Percentiles rank a stretch among this genome's conserved stretches.
These are phyloP conservation scores for Zancudomyces culisetae DNA, from an alignment of 371 early-diverging fungal genomes.

Conservation along the genomic window DNA sequence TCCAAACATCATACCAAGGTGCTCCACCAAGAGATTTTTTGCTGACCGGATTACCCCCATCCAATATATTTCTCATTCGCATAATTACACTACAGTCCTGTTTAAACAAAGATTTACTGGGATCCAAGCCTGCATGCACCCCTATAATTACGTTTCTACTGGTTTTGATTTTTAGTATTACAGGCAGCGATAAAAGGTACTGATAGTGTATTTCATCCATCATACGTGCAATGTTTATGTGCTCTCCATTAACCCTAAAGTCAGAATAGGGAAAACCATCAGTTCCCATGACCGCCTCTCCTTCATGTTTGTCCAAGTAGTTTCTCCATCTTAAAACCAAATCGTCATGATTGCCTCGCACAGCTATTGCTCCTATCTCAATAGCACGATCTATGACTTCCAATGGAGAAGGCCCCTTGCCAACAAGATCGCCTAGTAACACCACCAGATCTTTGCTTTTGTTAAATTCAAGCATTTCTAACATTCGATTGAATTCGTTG, in stretches of 20 bases:
- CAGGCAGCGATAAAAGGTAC: conserved; percentile 35
- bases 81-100: conserved; percentile 34
- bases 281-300: conserved; percentile 1
- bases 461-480: conserved; percentile 27
- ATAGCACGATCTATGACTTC: conserved; percentile 36
- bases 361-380: conserved; percentile 32
- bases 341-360: conserved; percentile 65
- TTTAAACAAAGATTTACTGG: conserved; percentile 18
- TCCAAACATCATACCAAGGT: conserved; percentile 19
- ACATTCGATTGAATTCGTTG: conserved; percentile 28
- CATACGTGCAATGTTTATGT: conserved; percentile 20
- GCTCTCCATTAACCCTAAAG: conserved; percentile 7
- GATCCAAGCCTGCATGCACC: conserved; percentile 48
- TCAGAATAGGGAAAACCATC: conserved; percentile 9
- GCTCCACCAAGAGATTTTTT: conserved; percentile 3
- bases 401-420: conserved; percentile 43
- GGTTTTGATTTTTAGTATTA: conserved; percentile 32
- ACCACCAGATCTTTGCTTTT: conserved; percentile 31
- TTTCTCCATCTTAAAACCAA: conserved; percentile 39
- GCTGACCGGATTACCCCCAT: neutral
- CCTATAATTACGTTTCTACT: conserved; percentile 26
- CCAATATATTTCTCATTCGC: conserved; percentile 34
- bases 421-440: conserved; percentile 45
- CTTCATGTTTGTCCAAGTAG: conserved; percentile 21
- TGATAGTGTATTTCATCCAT: conserved; percentile 32